Conservation (phyloP, 2,329 filamentous ascomycete species). For the Penicillium decumbens region DNA sequence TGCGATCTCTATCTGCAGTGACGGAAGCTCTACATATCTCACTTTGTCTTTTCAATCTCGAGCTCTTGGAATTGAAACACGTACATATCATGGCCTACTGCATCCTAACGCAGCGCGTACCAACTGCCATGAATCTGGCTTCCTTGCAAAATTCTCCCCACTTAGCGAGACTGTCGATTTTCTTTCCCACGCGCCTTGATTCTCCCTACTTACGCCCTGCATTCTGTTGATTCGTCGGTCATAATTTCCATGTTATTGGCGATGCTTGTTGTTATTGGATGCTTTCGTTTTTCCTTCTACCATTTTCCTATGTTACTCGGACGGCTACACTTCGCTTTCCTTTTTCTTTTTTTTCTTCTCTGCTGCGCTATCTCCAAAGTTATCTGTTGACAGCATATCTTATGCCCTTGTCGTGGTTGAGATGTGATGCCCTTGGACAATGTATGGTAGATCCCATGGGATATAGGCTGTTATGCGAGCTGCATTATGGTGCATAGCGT, state of each 20-base stretch:
- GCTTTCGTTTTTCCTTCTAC: conserved; percentile 4
- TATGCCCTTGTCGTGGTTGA: neutral
- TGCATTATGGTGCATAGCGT: conserved; percentile 1
- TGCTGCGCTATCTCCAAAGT: neutral
- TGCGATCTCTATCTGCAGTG: conserved; percentile 2
- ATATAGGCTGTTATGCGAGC: neutral
- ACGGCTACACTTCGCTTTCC: conserved; percentile 1
- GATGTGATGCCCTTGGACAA: conserved; percentile 1
- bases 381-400: neutral
- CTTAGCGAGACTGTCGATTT: conserved; percentile 14
- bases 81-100: conserved; percentile 22
- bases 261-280: conserved; percentile 11
- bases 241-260: conserved; percentile 11
- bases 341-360: neutral
- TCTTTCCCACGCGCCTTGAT: conserved; percentile 9
- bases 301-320: conserved; percentile 9
- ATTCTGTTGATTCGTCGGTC: conserved; percentile 11
- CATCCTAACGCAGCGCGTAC: conserved; percentile 13
- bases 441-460: conserved; percentile 3
- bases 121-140: conserved; percentile 12
- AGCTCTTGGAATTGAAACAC: conserved; percentile 15
- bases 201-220: conserved; percentile 4
- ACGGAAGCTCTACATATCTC: conserved; percentile 10
- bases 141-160: conserved; percentile 7
- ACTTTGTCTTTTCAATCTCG: conserved; percentile 15